Evolutionary conservation across 1,284 basidiomycete species (phyloP).

Genomic region (Exobasidium cylindrosporum): DNA sequence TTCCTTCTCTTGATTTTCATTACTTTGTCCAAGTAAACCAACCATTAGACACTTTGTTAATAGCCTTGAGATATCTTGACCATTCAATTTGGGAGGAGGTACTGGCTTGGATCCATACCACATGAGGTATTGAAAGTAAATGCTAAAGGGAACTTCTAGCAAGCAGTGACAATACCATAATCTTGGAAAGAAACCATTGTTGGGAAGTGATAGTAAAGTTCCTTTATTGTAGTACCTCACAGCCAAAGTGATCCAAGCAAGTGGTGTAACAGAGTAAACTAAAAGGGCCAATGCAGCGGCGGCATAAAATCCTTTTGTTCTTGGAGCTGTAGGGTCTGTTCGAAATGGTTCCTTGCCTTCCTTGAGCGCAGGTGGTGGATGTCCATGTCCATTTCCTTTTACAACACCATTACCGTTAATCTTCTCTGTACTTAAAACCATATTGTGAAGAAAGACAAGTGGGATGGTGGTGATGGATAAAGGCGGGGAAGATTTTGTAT

Average conservation of each 20-base stretch:
- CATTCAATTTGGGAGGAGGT: slow-evolving; percentile 14
- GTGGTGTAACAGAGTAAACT: slow-evolving; percentile 18
- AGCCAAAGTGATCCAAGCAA: slow-evolving; percentile 16
- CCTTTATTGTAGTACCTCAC: not conserved
- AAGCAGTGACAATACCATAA: slow-evolving; percentile 17
- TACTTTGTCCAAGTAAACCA: slow-evolving; percentile 2
- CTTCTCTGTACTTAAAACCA: no score
- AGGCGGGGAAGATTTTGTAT: no score
- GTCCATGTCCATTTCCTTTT: no score
- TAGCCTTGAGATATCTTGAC: slow-evolving; percentile 10
- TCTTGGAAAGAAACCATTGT: not conserved
- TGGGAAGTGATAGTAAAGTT: not conserved
- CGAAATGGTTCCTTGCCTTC: not conserved
- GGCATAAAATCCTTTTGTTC: slow-evolving; percentile 1
- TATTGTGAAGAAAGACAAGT: no score
- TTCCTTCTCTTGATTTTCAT: slow-evolving; percentile 1
- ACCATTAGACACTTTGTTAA: slow-evolving; percentile 21
- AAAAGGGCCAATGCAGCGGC: slow-evolving; percentile 9
- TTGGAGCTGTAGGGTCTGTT: not conserved
- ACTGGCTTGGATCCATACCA: slow-evolving; percentile 7
- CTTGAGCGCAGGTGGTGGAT: not conserved
- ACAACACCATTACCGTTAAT: not conserved
- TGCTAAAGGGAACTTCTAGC: slow-evolving; percentile 23
- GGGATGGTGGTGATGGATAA: no score
- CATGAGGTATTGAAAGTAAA: slow-evolving; percentile 17